These are phyloP conservation scores for Vicia faba DNA, from an alignment of 306 rosid genomes.

Conservation along the genomic window DNA sequence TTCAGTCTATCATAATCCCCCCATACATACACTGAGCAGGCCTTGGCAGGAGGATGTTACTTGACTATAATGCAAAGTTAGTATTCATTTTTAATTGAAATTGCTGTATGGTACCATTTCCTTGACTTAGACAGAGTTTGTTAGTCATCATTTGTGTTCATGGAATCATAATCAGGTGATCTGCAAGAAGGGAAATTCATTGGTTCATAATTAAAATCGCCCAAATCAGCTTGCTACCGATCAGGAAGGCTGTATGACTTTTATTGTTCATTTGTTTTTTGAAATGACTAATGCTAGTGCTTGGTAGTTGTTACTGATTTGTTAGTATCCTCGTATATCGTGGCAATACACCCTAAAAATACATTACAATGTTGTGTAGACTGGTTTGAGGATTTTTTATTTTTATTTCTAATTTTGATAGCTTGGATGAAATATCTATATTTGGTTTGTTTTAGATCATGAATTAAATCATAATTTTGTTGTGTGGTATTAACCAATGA, in stretches of 20 bases:
- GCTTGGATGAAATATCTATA: no score
- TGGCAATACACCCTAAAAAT: no score
- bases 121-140: slow-evolving; percentile 1
- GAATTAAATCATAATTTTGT: no score
- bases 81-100: slow-evolving; percentile 11
- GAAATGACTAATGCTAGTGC: not conserved
- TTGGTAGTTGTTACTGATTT: not conserved
- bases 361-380: no score
- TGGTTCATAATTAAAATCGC: not conserved
- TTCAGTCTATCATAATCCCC: not conserved
- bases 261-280: not conserved
- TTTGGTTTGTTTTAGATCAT: no score
- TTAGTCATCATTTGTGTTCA: slow-evolving; percentile 13
- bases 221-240: not conserved
- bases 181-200: not conserved
- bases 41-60: not conserved
- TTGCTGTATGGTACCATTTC: not conserved
- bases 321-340: no score
- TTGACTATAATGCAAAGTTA: slow-evolving; percentile 13
- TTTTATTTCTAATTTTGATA: no score
- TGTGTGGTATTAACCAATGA: no score
- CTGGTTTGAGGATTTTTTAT: no score
- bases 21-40: not conserved
- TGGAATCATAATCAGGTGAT: not conserved
- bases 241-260: not conserved